Evolutionary conservation across 306 rosid species (phyloP).

Genomic region (Malus asiatica): DNA sequence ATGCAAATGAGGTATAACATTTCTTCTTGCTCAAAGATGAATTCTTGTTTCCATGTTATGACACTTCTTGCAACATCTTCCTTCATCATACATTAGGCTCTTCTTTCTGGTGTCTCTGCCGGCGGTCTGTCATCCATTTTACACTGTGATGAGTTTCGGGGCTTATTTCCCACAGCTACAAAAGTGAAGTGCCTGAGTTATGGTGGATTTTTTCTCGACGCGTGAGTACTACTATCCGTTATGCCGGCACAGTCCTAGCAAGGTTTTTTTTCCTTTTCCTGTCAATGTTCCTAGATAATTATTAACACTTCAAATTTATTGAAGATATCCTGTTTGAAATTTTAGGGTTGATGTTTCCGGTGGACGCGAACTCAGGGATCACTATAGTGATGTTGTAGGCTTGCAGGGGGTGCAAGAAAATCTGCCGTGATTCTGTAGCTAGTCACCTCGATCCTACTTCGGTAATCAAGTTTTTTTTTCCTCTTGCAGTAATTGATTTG

Average conservation of each 20-base stretch:
- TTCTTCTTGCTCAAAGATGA: no score
- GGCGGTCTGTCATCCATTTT: conserved; percentile 74
- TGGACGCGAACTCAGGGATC: conserved; percentile 43
- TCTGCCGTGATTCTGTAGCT: conserved; percentile 56
- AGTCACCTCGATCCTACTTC: conserved; percentile 70
- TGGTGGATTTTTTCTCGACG: conserved; percentile 71
- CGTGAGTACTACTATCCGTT: conserved; percentile 29
- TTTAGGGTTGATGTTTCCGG: conserved; percentile 61
- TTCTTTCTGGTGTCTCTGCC: conserved; percentile 83
- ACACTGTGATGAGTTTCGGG: conserved; percentile 69
- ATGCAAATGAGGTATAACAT: conserved; percentile 2
- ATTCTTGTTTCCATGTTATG: no score
- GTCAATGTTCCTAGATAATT: background rate
- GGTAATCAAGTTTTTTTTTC: conserved; percentile 27
- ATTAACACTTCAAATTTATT: background rate
- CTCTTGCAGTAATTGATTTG: background rate
- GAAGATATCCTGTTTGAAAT: conserved; percentile 13
- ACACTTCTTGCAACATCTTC: no score
- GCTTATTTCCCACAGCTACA: conserved; percentile 41
- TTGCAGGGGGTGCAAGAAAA: conserved; percentile 60
- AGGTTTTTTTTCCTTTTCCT: no score
- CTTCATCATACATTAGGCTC: conserved; percentile 26
- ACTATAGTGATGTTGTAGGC: conserved; percentile 60
- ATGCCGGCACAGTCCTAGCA: background rate
- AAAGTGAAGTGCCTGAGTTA: conserved; percentile 80